Evolutionary conservation across 208 protist genomes (phyloP).

Genomic region (Strigomonas oncopelti): DNA sequence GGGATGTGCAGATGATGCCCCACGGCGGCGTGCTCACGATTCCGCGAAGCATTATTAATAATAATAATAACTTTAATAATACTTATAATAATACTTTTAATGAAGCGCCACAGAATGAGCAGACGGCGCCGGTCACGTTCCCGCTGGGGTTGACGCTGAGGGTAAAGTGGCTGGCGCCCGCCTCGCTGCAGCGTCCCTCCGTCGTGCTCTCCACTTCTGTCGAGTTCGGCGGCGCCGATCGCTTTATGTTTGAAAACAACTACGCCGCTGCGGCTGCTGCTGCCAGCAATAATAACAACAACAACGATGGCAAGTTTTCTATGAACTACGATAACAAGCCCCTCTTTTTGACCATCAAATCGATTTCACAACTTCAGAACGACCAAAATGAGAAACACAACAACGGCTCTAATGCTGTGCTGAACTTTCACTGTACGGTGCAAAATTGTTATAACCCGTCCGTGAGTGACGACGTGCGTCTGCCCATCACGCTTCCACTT

Average conservation of each 20-base stretch:
- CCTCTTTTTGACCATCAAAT: conserved; percentile 40
- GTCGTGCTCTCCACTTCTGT: conserved; percentile 65
- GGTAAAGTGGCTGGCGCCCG: conserved; percentile 60
- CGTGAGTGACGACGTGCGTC: conserved; percentile 48
- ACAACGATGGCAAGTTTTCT: background rate
- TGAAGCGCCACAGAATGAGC: background rate
- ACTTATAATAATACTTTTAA: conserved; percentile 6
- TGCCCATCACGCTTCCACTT: conserved; percentile 57
- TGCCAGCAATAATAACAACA: conserved; percentile 11
- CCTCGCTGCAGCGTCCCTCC: conserved; percentile 31
- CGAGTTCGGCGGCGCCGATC: conserved; percentile 54
- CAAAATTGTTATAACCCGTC: conserved; percentile 45
- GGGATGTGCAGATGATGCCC: conserved; percentile 57
- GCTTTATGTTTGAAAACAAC: conserved; percentile 16
- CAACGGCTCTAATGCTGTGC: background rate
- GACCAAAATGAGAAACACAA: background rate
- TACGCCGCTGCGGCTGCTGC: background rate
- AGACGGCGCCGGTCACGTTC: conserved; percentile 28
- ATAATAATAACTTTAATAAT: background rate
- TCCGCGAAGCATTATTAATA: conserved; percentile 8
- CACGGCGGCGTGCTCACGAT: conserved; percentile 60
- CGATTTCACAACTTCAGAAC: conserved; percentile 1
- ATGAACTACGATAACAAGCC: conserved; percentile 21
- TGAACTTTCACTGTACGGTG: conserved; percentile 64
- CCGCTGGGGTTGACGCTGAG: conserved; percentile 73